Evolutionary conservation across 495 filamentous ascomycete genomes (phyloP).

Genomic region (Xylaria nigripes): DNA sequence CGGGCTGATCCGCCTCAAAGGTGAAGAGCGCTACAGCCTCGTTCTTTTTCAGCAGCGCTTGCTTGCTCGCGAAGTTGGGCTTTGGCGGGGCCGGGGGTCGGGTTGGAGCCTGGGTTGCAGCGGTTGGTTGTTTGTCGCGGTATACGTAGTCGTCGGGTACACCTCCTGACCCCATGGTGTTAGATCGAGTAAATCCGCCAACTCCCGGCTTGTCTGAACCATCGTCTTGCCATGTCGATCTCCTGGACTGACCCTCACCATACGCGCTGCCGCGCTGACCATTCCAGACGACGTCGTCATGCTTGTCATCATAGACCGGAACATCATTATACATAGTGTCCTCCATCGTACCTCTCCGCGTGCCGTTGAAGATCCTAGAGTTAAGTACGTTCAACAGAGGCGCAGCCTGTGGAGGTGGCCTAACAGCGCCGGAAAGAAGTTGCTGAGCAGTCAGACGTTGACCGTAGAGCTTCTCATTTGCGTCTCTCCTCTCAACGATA

Average conservation of each 20-base stretch:
- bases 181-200: constrained; percentile 43
- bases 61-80: constrained; percentile 64
- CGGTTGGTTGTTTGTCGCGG: constrained; percentile 44
- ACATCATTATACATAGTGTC: constrained; percentile 90
- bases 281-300: constrained; percentile 93
- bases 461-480: constrained; percentile 93
- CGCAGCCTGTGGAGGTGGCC: constrained; percentile 71
- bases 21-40: constrained; percentile 86
- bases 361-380: constrained; percentile 71
- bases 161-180: constrained; percentile 29
- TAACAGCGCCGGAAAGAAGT: constrained; percentile 68
- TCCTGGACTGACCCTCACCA: constrained; percentile 64
- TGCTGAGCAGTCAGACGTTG: constrained; percentile 69
- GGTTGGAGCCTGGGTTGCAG: constrained; percentile 35
- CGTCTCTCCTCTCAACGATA: constrained; percentile 87
- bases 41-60: constrained; percentile 60
- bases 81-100: constrained; percentile 75
- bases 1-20: constrained; percentile 88
- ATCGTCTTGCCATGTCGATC: constrained; percentile 85
- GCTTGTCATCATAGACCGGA: constrained; percentile 79
- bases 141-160: constrained; percentile 50
- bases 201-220: constrained; percentile 60
- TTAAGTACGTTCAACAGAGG: constrained; percentile 78
- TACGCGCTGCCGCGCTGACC: constrained; percentile 65
- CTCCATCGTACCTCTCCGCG: constrained; percentile 33